Evolutionary conservation across 1,284 basidiomycete species (phyloP).

Genomic region (Papiliotrema flavescens): DNA sequence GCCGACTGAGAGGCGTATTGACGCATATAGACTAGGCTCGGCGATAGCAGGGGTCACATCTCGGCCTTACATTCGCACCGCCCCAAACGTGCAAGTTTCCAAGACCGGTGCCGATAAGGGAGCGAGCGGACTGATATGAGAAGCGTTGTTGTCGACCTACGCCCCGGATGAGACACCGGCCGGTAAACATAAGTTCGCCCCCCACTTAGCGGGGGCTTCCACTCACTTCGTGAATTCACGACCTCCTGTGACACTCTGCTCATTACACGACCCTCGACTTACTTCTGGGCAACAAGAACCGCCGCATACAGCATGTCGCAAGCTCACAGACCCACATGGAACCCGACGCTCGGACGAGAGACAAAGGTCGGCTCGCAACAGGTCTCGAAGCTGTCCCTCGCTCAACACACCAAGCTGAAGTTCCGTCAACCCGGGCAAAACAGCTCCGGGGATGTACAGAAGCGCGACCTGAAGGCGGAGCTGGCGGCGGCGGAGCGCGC

Average conservation of each 20-base stretch:
- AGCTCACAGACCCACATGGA: constrained; percentile 50
- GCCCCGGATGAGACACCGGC: neutral
- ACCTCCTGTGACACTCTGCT: neutral
- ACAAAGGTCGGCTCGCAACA: constrained; percentile 78
- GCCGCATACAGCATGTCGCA: constrained; percentile 50
- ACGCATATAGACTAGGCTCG: neutral
- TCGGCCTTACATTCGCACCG: too few species aligned
- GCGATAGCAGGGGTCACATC: neutral
- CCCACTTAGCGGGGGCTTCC: neutral
- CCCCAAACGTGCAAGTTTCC: too few species aligned
- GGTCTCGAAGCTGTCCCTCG: constrained; percentile 84
- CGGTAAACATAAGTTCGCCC: neutral
- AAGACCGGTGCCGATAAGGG: too few species aligned
- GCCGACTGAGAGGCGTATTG: too few species aligned
- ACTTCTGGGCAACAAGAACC: neutral
- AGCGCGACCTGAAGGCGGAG: constrained; percentile 75
- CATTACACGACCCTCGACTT: neutral
- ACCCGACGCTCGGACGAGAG: constrained; percentile 48
- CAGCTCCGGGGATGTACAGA: constrained; percentile 65
- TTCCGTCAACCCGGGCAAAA: constrained; percentile 89
- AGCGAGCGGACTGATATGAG: neutral
- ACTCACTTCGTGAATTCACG: neutral
- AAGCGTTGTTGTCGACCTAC: neutral
- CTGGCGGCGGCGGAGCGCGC: constrained; percentile 75
- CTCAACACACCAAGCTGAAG: constrained; percentile 91